Evolutionary conservation across 2,329 filamentous ascomycete species (phyloP).

Genomic region (Fusarium caatingaense): DNA sequence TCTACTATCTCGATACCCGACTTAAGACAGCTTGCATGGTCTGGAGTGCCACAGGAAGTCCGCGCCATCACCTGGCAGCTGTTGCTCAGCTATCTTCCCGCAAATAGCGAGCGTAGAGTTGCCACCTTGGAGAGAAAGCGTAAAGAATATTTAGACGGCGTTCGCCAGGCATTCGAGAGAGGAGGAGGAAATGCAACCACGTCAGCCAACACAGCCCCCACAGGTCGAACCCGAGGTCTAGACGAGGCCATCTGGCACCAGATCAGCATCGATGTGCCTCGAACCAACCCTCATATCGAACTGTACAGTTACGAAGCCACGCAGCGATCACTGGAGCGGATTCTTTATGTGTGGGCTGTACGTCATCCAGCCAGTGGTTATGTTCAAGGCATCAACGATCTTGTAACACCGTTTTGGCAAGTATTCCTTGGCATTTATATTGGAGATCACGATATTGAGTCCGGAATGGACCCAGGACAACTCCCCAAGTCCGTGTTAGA

Average conservation of each 20-base stretch:
- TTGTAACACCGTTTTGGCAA: constrained; percentile 98
- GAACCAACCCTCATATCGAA: constrained; percentile 95
- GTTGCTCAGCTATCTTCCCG: constrained; percentile 92
- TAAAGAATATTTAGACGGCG: constrained; percentile 95
- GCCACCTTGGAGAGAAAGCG: constrained; percentile 92
- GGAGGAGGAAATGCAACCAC: constrained; percentile 62
- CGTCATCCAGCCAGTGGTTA: constrained; percentile 97
- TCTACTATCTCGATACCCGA: constrained; percentile 89
- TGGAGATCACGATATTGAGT: constrained; percentile 90
- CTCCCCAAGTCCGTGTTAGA: constrained; percentile 90
- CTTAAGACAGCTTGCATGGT: constrained; percentile 89
- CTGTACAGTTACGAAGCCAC: constrained; percentile 97
- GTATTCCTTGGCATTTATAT: constrained; percentile 96
- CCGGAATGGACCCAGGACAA: constrained; percentile 96
- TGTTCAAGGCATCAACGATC: constrained; percentile 97
- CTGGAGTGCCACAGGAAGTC: constrained; percentile 92
- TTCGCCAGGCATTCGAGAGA: constrained; percentile 77
- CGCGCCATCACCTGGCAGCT: constrained; percentile 99
- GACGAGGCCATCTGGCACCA: constrained; percentile 99
- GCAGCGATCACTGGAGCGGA: constrained; percentile 91
- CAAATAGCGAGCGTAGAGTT: constrained; percentile 93
- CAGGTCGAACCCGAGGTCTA: constrained; percentile 71
- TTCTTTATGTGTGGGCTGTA: constrained; percentile 97
- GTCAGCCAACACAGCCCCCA: constrained; percentile 56
- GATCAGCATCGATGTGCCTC: constrained; percentile 97